These are phyloP conservation scores for Epithele typhae DNA, from an alignment of 768 basidiomycete genomes.

Conservation along the genomic window DNA sequence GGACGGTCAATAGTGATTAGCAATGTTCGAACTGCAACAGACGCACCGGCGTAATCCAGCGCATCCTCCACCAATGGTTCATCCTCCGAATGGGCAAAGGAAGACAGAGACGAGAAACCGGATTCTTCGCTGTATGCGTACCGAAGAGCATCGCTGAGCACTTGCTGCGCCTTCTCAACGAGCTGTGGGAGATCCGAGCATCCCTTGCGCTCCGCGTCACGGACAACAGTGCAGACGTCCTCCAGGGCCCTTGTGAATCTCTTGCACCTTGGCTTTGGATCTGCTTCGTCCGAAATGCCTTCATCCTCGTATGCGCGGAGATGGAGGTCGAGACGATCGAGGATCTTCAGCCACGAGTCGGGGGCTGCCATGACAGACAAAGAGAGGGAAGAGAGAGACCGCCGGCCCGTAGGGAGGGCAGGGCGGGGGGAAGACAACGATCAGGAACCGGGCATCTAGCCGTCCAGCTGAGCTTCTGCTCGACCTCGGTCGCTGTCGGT, in stretches of 20 bases:
- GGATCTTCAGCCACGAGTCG: background rate
- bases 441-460: too few species aligned
- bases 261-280: constrained; percentile 5
- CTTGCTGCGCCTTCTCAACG: constrained; percentile 4
- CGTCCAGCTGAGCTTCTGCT: too few species aligned
- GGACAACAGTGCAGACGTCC: constrained; percentile 11
- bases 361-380: background rate
- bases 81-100: constrained; percentile 13
- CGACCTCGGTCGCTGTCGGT: too few species aligned
- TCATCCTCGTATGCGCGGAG: constrained; percentile 2
- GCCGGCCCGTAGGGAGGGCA: background rate
- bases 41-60: constrained; percentile 8
- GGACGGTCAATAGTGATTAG: too few species aligned
- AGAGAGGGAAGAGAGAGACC: background rate
- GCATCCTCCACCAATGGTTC: constrained; percentile 14
- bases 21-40: too few species aligned
- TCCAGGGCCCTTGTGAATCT: constrained; percentile 4
- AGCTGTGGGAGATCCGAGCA: background rate
- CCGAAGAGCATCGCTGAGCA: constrained; percentile 12
- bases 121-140: constrained; percentile 11
- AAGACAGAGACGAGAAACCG: constrained; percentile 4
- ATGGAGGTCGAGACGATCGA: constrained; percentile 3
- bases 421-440: too few species aligned
- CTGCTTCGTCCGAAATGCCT: constrained; percentile 1
- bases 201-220: constrained; percentile 4